Evolutionary conservation across 176 grass and related monocot species (phyloP).

Genomic region (Raddia guianensis): DNA sequence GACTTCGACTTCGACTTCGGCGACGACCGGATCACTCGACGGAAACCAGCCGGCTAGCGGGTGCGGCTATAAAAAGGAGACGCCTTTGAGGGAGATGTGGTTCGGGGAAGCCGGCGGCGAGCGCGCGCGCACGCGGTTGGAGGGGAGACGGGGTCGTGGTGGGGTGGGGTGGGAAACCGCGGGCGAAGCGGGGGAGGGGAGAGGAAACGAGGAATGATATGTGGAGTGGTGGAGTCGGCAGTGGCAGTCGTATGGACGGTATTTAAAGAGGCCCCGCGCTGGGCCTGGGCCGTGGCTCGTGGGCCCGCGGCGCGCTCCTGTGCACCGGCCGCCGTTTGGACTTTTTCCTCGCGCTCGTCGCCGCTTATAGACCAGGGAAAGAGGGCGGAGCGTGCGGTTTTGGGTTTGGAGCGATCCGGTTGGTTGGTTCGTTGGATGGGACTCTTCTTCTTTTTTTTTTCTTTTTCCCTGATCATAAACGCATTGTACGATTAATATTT

Average conservation of each 20-base stretch:
- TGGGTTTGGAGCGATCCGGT: not conserved
- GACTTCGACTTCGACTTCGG: not conserved
- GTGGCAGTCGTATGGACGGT: not conserved
- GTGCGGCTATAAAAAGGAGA: not conserved
- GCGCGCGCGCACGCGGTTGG: not conserved
- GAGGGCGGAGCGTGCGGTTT: conserved; percentile 13
- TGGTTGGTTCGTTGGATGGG: not conserved
- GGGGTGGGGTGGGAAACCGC: conserved; percentile 4
- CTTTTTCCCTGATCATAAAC: not conserved
- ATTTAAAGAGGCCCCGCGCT: conserved; percentile 42
- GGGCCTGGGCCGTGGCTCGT: no score
- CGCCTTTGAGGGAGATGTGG: no score
- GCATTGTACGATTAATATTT: not conserved
- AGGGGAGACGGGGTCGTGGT: no score
- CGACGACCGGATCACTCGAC: not conserved
- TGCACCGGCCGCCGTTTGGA: no score
- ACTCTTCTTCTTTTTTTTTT: not conserved
- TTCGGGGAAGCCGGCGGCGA: conserved; percentile 24
- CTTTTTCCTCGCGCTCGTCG: no score
- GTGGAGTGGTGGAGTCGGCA: not conserved
- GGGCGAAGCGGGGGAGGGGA: no score
- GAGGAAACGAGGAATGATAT: no score
- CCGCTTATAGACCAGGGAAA: not conserved
- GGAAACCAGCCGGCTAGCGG: not conserved
- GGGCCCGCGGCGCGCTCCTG: no score